Base-by-base conservation (phyloP, 345 rosid species). In the Arabidopsis suecica region DNA sequence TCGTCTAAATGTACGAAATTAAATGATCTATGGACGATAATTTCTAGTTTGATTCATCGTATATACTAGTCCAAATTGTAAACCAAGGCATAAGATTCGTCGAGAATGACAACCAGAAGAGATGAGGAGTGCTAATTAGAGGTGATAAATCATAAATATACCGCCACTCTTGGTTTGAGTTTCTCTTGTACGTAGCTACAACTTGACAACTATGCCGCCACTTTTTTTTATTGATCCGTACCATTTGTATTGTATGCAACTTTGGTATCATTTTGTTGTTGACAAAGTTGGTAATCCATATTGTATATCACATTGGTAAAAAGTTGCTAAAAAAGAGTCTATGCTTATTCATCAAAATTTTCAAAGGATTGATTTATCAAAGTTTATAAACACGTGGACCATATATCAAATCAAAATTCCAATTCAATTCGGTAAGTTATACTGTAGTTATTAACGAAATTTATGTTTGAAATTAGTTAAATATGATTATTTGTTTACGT, bases 311-410 rank as follows among this genome's bases (percentile, higher is more conserved):
- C 38, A 9, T 11, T 16, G 23, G 62, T 34, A 5, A 58, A 34
- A 34, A 34, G 2, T 8, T 57, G 8, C 6, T 9, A 53, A 23
- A 8, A 33, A 33, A 32, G 33, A 8, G 25, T 58, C 4, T 16
- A 58, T 5, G 23, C 25, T 16, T 16, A 16, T 48, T 8, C 9
- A 32, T 16, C 5, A 47, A 14, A 60, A 22, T 1, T 36, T 60
- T 33, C 33, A 44, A 58, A 57, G 42, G 64, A 13, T 56, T 56
- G 55, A 56, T 30, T 55, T 42, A 56, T 56, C 18, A 33, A 69
- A 22, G 45, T 18, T 45, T 32, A 47, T 42, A 44, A 69, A 57
- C 64, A 69, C 12, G 73, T 18, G 44, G 54, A 47, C 12, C 18
- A 16, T 16, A 16, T 48, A 18, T 47, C 30, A 42, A 11, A 69